phyloP scores from a whole-genome alignment of 2,329 filamentous ascomycete genomes.

The Neofusicoccum sp. region DNA sequence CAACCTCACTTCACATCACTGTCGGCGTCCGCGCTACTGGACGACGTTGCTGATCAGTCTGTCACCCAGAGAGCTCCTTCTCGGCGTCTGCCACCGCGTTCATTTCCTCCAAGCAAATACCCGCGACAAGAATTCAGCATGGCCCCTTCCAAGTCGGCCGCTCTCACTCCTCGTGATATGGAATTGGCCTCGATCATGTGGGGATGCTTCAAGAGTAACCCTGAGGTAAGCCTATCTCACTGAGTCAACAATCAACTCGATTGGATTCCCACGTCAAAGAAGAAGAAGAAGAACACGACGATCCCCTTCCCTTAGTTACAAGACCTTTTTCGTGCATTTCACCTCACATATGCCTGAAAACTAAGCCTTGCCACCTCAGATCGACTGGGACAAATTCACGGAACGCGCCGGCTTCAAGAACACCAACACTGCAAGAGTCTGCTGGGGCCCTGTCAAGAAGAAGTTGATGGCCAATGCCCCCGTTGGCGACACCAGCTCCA shows the following conservation, averaged over 20 bases:
- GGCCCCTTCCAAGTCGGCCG: neutral
- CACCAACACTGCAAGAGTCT: constrained; percentile 3
- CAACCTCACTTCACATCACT: neutral
- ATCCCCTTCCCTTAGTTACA: neutral
- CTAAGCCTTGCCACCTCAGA: neutral
- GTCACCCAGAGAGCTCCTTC: too few species aligned
- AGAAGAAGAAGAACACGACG: too few species aligned
- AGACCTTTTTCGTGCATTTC: neutral
- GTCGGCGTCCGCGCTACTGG: neutral
- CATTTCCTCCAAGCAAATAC: neutral
- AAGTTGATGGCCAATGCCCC: neutral
- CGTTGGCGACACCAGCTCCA: neutral
- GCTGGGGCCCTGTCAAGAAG: constrained; percentile 16
- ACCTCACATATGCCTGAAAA: neutral
- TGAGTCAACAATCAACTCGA: neutral
- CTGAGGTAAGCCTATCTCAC: neutral
- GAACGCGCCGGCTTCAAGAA: constrained; percentile 13
- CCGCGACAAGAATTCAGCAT: neutral
- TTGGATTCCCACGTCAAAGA: too few species aligned
- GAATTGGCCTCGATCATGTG: neutral
- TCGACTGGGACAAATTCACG: constrained; percentile 14
- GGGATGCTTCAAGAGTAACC: constrained; percentile 14
- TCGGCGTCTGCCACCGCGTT: too few species aligned
- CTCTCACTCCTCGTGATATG: constrained; percentile 1
- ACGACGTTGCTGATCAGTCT: too few species aligned